Base-by-base conservation (phyloP, 352 stramenopile genomes). In the Salisapilia sapeloensis region DNA sequence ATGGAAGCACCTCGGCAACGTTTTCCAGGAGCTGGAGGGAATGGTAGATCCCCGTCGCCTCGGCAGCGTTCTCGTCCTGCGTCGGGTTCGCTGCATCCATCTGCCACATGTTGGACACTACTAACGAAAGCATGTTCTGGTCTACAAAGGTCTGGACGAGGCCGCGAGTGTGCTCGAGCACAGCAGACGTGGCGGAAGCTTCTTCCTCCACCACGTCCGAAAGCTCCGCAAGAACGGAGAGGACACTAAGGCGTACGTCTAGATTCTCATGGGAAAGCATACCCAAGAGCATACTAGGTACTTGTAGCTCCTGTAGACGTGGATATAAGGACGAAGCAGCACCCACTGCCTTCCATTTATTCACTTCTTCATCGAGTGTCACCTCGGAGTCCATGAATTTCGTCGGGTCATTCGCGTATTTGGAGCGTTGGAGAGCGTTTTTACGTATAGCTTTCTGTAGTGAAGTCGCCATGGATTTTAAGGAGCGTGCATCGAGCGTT, bases 341-440 rank as follows among this genome's bases (percentile, higher is more conserved):
- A 3, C 62, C 71, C 7, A 85, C 50, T 23, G 56, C 48, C 32
- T 59, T 67, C 54, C 67, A 74, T 29, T 59, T 48, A 33, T 45
- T 39, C 12, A 84, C 33, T 36, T 83, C 64, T 13, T 33, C 33
- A 41, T 83, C 54, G 15, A 83, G 42, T 8, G 56, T 59, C 21
- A 92, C 38, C 47, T 93, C 79, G 20, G 69, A 89, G 19, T 89
- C 62, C 33, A 92, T 52, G 36, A 93, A 93, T 35, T 81, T 85
- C 17, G 43, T 42, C 1, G 79, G 76, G 12, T 84, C 59, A 22
- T 85, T 60, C 2, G 51, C 46, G 42, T 84, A 65, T 50, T 91
- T 92, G 33, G 76, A 60, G 12, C 79, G 71, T 39, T 71, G 52
- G 34, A 85, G 41, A 10, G 78, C 72, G 37, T 93, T 93, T 48